These are phyloP conservation scores for Rugonectria rugulosa DNA, from an alignment of 2,329 filamentous ascomycete species.

Conservation along the genomic window DNA sequence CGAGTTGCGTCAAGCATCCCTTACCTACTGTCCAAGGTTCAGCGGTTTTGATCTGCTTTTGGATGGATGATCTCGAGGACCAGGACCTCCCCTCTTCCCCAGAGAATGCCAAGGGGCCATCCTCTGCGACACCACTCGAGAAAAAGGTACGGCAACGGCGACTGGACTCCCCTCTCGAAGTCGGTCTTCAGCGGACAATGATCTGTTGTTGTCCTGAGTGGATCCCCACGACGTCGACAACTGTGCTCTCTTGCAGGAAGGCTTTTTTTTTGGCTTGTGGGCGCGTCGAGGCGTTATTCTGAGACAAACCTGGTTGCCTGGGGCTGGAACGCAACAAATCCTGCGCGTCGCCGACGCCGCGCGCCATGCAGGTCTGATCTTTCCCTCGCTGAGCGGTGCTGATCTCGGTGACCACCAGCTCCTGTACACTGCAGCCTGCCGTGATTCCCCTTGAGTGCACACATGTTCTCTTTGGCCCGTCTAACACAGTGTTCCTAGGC, in stretches of 20 bases:
- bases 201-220: slow-evolving; percentile 2
- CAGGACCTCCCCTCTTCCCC: neutral
- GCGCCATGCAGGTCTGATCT: neutral
- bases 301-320: slow-evolving; percentile 7
- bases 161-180: too few species aligned
- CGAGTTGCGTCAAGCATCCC: neutral
- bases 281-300: too few species aligned
- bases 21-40: neutral
- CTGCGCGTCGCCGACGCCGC: slow-evolving; percentile 1
- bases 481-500: too few species aligned
- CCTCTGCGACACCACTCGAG: too few species aligned
- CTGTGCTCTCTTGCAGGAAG: too few species aligned
- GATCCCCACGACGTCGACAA: too few species aligned
- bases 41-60: neutral
- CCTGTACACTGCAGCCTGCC: neutral
- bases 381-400: neutral
- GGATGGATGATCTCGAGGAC: slow-evolving; percentile 16
- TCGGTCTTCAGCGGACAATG: slow-evolving; percentile 13
- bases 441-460: neutral
- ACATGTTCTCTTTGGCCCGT: too few species aligned
- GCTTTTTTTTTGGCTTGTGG: too few species aligned
- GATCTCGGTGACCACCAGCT: neutral
- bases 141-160: too few species aligned
- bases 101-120: slow-evolving; percentile 5
- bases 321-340: slow-evolving; percentile 12